Evolutionary conservation across 2,329 filamentous ascomycete genomes (phyloP), one percentile per base, ranked within the genome.

Genomic region (Pseudogymnoascus pannorum): DNA sequence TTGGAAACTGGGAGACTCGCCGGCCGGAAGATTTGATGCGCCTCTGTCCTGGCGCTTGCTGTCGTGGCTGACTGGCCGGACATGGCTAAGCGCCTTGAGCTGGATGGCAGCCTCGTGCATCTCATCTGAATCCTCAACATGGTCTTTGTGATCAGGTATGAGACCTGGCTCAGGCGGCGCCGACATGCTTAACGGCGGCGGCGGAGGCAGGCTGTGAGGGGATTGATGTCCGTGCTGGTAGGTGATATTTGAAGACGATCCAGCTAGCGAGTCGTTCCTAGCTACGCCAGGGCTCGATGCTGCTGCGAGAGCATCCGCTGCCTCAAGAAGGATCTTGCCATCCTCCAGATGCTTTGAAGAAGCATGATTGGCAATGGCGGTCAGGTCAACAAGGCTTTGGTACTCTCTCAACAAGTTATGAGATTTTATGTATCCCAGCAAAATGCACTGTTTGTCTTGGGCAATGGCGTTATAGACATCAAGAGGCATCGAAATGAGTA

Each of bases 21-120:
- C 40, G 11, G 65, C 68, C 14, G 65, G 62, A n/a, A 72, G 64
- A 58, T 71, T 69, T n/a, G 70, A 70, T 61, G 70, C 65, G 42
- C 70, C 71, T 57, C 69, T 67, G 5, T 72, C 69, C 62, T 66
- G 68, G 20, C 65, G 31, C 12, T 48, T 65, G 12, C 51, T 58
- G 61, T 82, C 80, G 61, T 80, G 79, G 64, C 79, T 81, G 16
- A 78, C 69, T 63, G 82, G 82, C 2, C 84, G 79, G 60, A 87
- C 79, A 67, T 87, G 84, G 66, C 85, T 87, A 42, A 87, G 71
- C 1, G 84, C 84, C 67, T 87, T 87, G 5, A 87, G 76, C 70
- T 87, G 84, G 68, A 87, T 84, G 3, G 85, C 85, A 18, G 85
- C 85, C 71, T 87, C 83, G 66, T 87, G 83, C 83, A 87, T 87